These are phyloP conservation scores for Paraphaeosphaeria sporulosa DNA, from an alignment of 2,329 filamentous ascomycete genomes.

Conservation along the genomic window DNA sequence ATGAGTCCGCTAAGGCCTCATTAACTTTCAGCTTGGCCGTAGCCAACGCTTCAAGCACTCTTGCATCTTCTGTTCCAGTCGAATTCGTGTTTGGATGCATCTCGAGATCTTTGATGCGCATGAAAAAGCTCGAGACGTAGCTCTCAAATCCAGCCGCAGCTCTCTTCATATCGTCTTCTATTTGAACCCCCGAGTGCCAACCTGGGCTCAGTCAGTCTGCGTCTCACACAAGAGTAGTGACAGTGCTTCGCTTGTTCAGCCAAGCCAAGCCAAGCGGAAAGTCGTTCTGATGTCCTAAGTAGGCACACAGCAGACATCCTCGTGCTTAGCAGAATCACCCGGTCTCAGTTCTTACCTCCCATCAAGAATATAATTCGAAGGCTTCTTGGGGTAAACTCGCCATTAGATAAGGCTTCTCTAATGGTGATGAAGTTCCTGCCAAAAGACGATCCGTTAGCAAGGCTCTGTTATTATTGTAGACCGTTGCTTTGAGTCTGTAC, in stretches of 20 bases:
- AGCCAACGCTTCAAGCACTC: constrained; percentile 59
- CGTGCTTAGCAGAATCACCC: no score
- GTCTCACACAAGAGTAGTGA: no score
- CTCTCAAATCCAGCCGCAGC: constrained; percentile 81
- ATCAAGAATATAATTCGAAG: constrained; percentile 88
- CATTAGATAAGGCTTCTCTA: constrained; percentile 74
- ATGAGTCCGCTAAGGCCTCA: constrained; percentile 78
- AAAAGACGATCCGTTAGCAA: no score
- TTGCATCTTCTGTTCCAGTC: constrained; percentile 45
- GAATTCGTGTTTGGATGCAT: constrained; percentile 42
- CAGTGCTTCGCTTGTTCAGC: no score
- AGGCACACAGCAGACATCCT: no score
- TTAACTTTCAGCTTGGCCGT: constrained; percentile 66
- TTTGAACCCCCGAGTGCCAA: constrained; percentile 92
- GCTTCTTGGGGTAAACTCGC: constrained; percentile 78
- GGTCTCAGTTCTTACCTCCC: constrained; percentile 55
- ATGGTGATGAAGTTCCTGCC: constrained; percentile 86
- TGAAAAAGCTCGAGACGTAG: constrained; percentile 75
- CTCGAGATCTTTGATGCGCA: constrained; percentile 63
- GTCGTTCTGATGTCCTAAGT: no score
- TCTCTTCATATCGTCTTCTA: constrained; percentile 81
- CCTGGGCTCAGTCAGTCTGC: constrained; percentile 29
- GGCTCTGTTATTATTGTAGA: no score
- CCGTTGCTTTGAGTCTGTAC: no score
- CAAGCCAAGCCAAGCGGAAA: no score